phyloP scores from a whole-genome alignment of 768 basidiomycete species.

The Tephrocybe sp. region DNA sequence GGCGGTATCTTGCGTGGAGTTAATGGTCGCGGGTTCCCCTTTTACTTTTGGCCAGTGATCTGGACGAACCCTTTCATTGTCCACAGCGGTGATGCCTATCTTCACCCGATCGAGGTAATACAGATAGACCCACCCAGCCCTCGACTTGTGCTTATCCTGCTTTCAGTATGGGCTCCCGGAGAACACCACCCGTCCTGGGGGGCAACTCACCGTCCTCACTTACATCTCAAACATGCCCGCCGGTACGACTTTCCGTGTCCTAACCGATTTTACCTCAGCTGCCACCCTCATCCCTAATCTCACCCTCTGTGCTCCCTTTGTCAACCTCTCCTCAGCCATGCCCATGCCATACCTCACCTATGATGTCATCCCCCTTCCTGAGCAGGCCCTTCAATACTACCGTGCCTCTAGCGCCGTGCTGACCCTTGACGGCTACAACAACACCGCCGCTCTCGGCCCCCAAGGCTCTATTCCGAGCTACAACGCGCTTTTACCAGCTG shows the following conservation, averaged over 20 bases:
- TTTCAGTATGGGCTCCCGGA: conserved; percentile 11
- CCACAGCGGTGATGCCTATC: not conserved
- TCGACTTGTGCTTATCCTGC: not conserved
- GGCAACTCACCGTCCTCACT: conserved; percentile 1
- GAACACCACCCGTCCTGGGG: conserved; percentile 12
- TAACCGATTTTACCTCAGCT: conserved; percentile 8
- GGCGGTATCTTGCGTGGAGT: conserved; percentile 5
- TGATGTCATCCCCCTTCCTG: conserved; percentile 25
- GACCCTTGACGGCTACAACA: conserved; percentile 60
- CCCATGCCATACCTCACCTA: not conserved
- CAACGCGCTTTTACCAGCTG: conserved; percentile 34
- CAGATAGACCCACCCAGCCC: not conserved
- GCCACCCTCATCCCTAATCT: not conserved
- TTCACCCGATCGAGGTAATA: conserved; percentile 8
- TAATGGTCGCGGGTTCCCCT: conserved; percentile 11
- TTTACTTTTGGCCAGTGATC: conserved; percentile 14
- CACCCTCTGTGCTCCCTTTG: not conserved
- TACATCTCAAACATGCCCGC: not conserved
- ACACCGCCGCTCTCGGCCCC: conserved; percentile 44
- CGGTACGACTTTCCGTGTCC: conserved; percentile 9
- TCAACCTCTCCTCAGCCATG: conserved; percentile 1
- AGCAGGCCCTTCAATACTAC: conserved; percentile 58
- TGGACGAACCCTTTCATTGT: conserved; percentile 2
- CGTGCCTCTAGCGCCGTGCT: conserved; percentile 56
- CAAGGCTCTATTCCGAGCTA: conserved; percentile 25